Evolutionary conservation across 768 basidiomycete genomes (phyloP).

Genomic region (Tricholoma sp.): DNA sequence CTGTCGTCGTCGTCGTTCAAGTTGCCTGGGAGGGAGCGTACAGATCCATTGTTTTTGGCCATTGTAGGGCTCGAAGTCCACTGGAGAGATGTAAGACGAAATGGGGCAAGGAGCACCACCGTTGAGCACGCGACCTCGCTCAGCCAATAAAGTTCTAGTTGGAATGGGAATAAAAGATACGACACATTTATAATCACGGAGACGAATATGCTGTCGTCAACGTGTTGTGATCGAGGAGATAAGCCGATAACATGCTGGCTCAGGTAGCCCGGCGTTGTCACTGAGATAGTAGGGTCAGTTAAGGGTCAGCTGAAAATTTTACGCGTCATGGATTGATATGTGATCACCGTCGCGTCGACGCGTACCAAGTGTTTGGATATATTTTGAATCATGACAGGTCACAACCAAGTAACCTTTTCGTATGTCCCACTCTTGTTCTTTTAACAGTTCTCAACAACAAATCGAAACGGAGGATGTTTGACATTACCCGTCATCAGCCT

Average conservation of each 20-base stretch:
- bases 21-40: slow-evolving; percentile 16
- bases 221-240: too few relatives aligned
- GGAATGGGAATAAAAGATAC: too few relatives aligned
- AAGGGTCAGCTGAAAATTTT: neutral
- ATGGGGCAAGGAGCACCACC: neutral
- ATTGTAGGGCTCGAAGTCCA: neutral
- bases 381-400: too few relatives aligned
- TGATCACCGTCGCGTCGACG: too few relatives aligned
- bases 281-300: neutral
- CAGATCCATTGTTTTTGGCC: slow-evolving; percentile 7
- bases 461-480: too few relatives aligned
- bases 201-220: neutral
- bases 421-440: neutral
- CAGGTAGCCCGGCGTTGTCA: neutral
- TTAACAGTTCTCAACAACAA: neutral
- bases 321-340: neutral
- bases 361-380: too few relatives aligned
- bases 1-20: slow-evolving; percentile 61
- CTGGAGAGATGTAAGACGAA: neutral
- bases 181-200: neutral
- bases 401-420: too few relatives aligned
- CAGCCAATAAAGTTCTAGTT: too few relatives aligned
- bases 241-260: too few relatives aligned
- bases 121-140: neutral
- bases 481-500: too few relatives aligned